Percentiles rank a stretch among this genome's conserved stretches.
phyloP scores from a whole-genome alignment of 1,284 basidiomycete species.

The Binderoboletus segoi region DNA sequence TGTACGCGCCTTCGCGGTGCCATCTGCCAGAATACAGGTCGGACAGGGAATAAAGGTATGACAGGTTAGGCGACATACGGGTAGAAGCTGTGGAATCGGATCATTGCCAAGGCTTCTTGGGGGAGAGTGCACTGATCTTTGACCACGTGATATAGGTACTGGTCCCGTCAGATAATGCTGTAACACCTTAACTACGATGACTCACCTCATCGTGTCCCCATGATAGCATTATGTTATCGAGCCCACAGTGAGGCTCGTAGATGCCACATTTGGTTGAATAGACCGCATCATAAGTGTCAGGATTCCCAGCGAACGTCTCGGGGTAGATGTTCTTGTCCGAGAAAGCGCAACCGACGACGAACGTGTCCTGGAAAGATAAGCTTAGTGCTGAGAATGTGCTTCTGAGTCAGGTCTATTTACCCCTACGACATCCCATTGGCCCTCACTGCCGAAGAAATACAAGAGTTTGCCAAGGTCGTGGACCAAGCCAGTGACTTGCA shows the following conservation, averaged over 20 bases:
- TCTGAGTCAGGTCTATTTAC: slow-evolving; percentile 38
- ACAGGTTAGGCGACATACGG: slow-evolving; percentile 49
- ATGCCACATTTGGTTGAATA: slow-evolving; percentile 85
- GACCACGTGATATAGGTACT: slow-evolving; percentile 79
- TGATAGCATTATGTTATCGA: slow-evolving; percentile 89
- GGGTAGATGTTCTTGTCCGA: slow-evolving; percentile 86
- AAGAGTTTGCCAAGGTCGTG: slow-evolving; percentile 89
- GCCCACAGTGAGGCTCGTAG: slow-evolving; percentile 82
- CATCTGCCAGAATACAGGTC: slow-evolving; percentile 47
- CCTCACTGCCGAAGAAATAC: slow-evolving; percentile 78
- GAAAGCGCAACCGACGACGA: slow-evolving; percentile 85
- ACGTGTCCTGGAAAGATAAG: slow-evolving; percentile 65
- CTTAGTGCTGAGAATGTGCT: slow-evolving; percentile 11
- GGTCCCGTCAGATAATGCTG: slow-evolving; percentile 10
- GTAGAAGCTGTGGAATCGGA: slow-evolving; percentile 93
- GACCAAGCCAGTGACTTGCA: slow-evolving; percentile 87
- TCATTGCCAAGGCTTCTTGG: slow-evolving; percentile 85
- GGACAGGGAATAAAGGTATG: slow-evolving; percentile 1
- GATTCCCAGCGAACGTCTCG: slow-evolving; percentile 81
- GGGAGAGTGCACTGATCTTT: slow-evolving; percentile 82
- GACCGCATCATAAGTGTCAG: slow-evolving; percentile 69
- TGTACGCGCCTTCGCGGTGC: slow-evolving; percentile 85
- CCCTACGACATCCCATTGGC: slow-evolving; percentile 93
- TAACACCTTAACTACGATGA: slow-evolving; percentile 5
- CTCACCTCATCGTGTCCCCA: slow-evolving; percentile 88